Conservation (phyloP, 192 early-diverging fungal species). For the Coemansia sp. region DNA sequence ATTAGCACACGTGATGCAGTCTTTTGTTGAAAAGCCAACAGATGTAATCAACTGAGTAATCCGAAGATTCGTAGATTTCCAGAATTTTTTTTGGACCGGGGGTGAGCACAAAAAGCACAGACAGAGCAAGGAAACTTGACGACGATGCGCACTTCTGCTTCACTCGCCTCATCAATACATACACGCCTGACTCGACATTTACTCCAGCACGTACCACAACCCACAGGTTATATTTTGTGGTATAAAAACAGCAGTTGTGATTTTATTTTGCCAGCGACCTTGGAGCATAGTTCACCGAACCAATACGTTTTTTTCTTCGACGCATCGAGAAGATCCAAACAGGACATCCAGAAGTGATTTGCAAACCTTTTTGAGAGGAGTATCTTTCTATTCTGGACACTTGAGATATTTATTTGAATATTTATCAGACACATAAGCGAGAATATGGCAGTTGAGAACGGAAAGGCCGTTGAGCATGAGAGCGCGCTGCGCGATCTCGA, state of each 20-base stretch:
- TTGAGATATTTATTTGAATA: conserved; percentile 1
- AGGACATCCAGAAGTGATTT: not conserved
- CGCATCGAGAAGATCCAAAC: not conserved
- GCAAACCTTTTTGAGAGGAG: not conserved
- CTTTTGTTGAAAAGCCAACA: not conserved
- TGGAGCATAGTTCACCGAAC: too few relatives aligned
- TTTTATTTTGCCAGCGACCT: not conserved
- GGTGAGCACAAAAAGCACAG: not conserved
- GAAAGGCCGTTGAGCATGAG: conserved; percentile 24
- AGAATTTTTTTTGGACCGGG: conserved; percentile 16
- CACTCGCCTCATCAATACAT: not conserved
- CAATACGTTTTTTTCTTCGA: not conserved
- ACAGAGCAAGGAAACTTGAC: not conserved
- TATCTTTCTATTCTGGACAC: not conserved
- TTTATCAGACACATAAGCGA: conserved; percentile 2
- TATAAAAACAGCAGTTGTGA: not conserved
- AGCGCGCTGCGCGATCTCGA: conserved; percentile 29
- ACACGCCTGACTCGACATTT: not conserved
- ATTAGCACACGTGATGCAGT: not conserved
- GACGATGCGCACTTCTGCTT: not conserved
- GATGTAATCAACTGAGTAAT: not conserved
- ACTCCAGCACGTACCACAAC: not conserved
- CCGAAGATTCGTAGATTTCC: conserved; percentile 6
- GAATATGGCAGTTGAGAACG: conserved; percentile 34
- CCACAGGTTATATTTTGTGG: not conserved